These are phyloP conservation scores for Phoma sp. DNA, from an alignment of 2,329 filamentous ascomycete genomes.

Conservation along the genomic window DNA sequence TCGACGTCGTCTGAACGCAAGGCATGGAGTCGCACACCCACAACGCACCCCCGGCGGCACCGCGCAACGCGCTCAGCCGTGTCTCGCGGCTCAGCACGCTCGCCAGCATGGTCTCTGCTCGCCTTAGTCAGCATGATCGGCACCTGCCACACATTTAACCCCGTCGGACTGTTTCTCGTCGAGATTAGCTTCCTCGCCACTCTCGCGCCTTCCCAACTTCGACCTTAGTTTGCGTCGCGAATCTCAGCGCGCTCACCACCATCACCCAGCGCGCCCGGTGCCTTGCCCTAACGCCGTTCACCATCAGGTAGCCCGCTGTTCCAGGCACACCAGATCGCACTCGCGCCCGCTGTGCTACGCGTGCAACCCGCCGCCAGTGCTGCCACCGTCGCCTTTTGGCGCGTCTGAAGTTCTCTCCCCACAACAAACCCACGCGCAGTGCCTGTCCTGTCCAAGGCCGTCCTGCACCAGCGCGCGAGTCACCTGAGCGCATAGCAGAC, in stretches of 20 bases:
- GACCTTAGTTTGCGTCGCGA: conserved; percentile 49
- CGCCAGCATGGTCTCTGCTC: conserved; percentile 8
- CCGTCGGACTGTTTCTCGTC: conserved; percentile 22
- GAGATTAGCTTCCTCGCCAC: conserved; percentile 34
- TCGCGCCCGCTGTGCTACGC: conserved; percentile 32
- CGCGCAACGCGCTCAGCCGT: conserved; percentile 15
- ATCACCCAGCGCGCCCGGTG: conserved; percentile 28
- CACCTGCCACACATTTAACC: conserved; percentile 22
- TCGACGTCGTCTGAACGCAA: conserved; percentile 29
- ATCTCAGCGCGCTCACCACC: conserved; percentile 42
- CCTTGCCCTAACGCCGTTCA: conserved; percentile 39
- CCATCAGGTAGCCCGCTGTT: conserved; percentile 27
- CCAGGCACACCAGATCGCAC: conserved; percentile 31
- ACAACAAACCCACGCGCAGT: conserved; percentile 17
- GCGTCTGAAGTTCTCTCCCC: conserved; percentile 26
- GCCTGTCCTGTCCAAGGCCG: too few species aligned
- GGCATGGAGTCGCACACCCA: conserved; percentile 20
- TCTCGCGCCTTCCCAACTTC: conserved; percentile 46
- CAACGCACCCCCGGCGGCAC: conserved; percentile 8
- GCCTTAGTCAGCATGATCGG: conserved; percentile 35
- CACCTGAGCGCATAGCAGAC: conserved; percentile 26
- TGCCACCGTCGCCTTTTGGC: conserved; percentile 27
- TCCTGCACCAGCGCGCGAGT: conserved; percentile 23
- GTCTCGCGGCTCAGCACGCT: conserved; percentile 5
- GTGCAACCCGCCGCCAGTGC: conserved; percentile 43